Conservation (phyloP, 2,329 filamentous ascomycete species). For the Trichoderma sp. region DNA sequence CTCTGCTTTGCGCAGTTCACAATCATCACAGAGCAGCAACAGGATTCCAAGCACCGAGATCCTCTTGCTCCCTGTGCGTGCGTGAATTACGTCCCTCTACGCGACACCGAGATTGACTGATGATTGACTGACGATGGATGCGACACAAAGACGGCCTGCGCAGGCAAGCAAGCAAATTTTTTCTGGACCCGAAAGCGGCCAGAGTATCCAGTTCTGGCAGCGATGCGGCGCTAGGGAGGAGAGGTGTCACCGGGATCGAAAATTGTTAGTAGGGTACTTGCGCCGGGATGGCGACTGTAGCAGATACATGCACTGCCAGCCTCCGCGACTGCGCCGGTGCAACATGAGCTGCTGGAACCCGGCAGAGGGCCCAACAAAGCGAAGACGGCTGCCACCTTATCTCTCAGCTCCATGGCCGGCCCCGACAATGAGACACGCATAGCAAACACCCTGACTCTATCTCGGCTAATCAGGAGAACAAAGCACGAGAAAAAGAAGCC, state of each 20-base stretch:
- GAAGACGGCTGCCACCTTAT: too few species aligned
- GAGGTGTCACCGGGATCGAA: slow-evolving; percentile 30
- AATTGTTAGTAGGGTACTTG: slow-evolving; percentile 48
- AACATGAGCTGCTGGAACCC: background rate
- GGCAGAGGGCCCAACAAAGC: background rate
- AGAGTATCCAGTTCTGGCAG: slow-evolving; percentile 26
- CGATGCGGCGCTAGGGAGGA: slow-evolving; percentile 25
- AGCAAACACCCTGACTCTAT: background rate
- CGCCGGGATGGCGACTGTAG: slow-evolving; percentile 35
- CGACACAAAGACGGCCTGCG: slow-evolving; percentile 16
- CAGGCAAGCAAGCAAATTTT: slow-evolving; percentile 22
- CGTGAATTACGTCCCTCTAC: slow-evolving; percentile 3
- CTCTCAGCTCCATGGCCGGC: too few species aligned
- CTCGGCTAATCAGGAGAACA: background rate
- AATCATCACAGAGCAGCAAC: too few species aligned
- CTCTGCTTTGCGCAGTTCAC: too few species aligned
- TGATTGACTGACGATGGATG: background rate
- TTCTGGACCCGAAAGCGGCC: slow-evolving; percentile 24
- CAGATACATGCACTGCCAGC: slow-evolving; percentile 38
- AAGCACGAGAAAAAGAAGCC: background rate
- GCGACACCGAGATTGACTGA: slow-evolving; percentile 5
- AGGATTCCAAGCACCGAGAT: too few species aligned
- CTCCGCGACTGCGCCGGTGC: slow-evolving; percentile 29
- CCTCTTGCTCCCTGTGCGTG: background rate
- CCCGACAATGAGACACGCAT: background rate